Evolutionary conservation across 495 filamentous ascomycete species (phyloP).

Genomic region (Terfezia claveryi): DNA sequence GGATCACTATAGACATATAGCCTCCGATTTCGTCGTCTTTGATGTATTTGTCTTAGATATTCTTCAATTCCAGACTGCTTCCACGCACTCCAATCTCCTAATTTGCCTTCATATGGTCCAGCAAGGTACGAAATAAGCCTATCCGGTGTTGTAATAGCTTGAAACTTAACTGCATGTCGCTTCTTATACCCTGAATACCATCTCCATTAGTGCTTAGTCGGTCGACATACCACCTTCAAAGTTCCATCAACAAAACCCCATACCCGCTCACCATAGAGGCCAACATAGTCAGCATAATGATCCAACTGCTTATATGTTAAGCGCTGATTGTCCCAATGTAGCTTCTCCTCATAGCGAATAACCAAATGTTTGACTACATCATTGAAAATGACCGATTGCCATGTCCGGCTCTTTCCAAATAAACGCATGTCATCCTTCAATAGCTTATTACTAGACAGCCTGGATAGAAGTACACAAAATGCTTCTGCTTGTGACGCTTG

Average conservation of each 20-base stretch:
- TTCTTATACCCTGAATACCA: neutral
- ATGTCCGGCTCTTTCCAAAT: too few species aligned
- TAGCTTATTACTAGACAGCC: too few species aligned
- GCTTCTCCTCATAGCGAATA: too few species aligned
- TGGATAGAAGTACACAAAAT: too few species aligned
- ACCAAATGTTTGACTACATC: too few species aligned
- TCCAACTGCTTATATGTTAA: neutral
- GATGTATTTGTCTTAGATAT: neutral
- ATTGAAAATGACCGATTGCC: too few species aligned
- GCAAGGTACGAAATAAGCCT: neutral
- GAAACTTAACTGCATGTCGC: neutral
- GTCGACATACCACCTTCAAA: neutral
- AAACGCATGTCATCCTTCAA: too few species aligned
- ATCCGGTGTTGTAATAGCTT: neutral
- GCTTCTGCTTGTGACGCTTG: too few species aligned
- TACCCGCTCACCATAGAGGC: too few species aligned
- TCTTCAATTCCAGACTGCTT: neutral
- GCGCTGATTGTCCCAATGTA: too few species aligned
- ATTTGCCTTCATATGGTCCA: neutral
- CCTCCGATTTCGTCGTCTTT: neutral
- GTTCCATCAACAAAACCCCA: constrained; percentile 1
- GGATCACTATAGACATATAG: neutral
- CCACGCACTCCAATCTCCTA: neutral
- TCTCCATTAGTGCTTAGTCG: neutral
- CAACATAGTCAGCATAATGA: too few species aligned